Evolutionary conservation across 192 early-diverging fungal species (phyloP).

Genomic region (Gamsiella multidivaricata): DNA sequence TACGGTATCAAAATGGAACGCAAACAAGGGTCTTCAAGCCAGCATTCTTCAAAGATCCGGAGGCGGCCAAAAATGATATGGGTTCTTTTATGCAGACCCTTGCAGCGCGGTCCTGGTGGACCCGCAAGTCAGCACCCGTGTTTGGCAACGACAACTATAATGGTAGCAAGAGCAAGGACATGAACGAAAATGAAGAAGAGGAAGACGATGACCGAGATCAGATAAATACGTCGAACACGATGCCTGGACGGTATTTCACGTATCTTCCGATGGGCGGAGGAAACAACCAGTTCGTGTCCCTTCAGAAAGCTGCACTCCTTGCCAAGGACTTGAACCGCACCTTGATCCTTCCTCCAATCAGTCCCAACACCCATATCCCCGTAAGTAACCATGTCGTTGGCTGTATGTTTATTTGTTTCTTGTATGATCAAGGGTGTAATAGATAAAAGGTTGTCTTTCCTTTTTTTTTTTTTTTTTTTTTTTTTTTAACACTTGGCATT

Average conservation of each 20-base stretch:
- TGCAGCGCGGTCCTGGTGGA: constrained; percentile 12
- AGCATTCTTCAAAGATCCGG: constrained; percentile 14
- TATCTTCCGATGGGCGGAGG: constrained; percentile 45
- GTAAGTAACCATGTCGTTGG: background rate
- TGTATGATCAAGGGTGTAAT: background rate
- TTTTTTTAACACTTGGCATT: too few relatives aligned
- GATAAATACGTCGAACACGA: background rate
- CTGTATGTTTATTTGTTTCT: background rate
- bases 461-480: too few relatives aligned
- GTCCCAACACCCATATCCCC: constrained; percentile 28
- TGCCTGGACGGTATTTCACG: constrained; percentile 11
- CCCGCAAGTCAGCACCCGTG: background rate
- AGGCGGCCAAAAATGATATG: constrained; percentile 23
- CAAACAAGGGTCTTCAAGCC: constrained; percentile 24
- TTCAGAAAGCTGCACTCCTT: constrained; percentile 34
- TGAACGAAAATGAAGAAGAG: constrained; percentile 18
- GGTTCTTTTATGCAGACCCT: constrained; percentile 37
- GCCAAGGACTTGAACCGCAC: constrained; percentile 45
- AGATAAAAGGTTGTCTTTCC: too few relatives aligned
- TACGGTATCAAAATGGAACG: constrained; percentile 12
- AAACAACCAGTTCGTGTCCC: constrained; percentile 39
- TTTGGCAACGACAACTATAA: background rate
- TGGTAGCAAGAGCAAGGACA: background rate
- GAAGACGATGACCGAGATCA: constrained; percentile 13
- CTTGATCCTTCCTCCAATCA: constrained; percentile 32